A percentile compares a stretch with the other conserved stretches of the same genome.
phyloP scores from a whole-genome alignment of 1,139 yeast species.

The Yamadazyma atlantica region DNA sequence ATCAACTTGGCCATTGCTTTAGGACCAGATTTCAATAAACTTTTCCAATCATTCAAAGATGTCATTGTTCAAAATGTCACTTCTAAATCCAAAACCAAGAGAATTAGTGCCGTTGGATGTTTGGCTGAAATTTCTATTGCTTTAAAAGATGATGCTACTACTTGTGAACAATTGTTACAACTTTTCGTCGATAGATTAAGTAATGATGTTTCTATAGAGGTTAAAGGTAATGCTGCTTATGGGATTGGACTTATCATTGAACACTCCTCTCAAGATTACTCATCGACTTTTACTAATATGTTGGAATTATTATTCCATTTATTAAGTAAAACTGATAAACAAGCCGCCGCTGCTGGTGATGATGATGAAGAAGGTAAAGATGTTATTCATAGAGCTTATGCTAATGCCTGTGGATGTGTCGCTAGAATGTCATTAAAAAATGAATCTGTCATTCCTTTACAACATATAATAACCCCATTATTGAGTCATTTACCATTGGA shows the following conservation, averaged over 20 bases:
- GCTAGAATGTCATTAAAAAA: constrained; percentile 84
- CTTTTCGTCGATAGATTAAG: constrained; percentile 67
- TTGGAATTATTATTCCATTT: constrained; percentile 77
- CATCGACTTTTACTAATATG: constrained; percentile 64
- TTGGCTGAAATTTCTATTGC: constrained; percentile 86
- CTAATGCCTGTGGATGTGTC: constrained; percentile 97
- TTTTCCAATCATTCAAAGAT: constrained; percentile 74
- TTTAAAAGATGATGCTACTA: constrained; percentile 66
- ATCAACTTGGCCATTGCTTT: constrained; percentile 73
- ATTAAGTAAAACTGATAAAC: constrained; percentile 73
- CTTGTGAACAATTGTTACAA: constrained; percentile 66
- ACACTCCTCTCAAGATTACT: constrained; percentile 55
- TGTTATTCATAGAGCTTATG: constrained; percentile 78
- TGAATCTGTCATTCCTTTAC: constrained; percentile 72
- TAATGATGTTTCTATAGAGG: constrained; percentile 81
- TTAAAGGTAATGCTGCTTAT: constrained; percentile 93
- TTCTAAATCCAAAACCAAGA: constrained; percentile 68
- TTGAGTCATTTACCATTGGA: constrained; percentile 80
- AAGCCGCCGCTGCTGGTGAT: constrained; percentile 53
- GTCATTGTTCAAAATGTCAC: constrained; percentile 59
- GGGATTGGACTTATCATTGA: constrained; percentile 86
- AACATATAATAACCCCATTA: constrained; percentile 75
- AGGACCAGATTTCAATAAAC: constrained; percentile 70
- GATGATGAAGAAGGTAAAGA: constrained; percentile 84
- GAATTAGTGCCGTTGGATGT: constrained; percentile 85